These are phyloP conservation scores for Colletotrichum graminicola DNA, from an alignment of 2,329 filamentous ascomycete species.

Conservation along the genomic window DNA sequence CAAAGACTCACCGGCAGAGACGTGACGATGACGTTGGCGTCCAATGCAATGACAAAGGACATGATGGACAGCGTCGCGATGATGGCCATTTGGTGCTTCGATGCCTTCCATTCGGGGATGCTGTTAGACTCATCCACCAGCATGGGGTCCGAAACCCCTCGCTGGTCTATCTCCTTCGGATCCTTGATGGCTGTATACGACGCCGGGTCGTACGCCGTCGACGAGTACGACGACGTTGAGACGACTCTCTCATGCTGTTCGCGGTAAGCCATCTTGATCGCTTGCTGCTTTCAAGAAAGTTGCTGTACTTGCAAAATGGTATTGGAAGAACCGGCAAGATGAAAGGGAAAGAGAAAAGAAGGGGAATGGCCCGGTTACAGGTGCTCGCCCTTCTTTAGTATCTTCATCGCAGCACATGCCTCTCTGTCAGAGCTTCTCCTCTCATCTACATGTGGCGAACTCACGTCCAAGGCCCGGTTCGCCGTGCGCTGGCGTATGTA, in stretches of 20 bases:
- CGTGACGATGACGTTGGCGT: conserved; percentile 40
- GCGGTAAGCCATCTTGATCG: conserved; percentile 38
- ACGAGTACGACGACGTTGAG: conserved; percentile 34
- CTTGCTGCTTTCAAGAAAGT: conserved; percentile 28
- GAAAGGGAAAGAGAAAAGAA: not conserved
- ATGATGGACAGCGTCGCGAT: conserved; percentile 40
- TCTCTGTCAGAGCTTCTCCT: conserved; percentile 10
- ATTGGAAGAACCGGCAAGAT: conserved; percentile 16
- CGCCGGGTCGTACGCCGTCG: conserved; percentile 37
- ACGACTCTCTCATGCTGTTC: conserved; percentile 25
- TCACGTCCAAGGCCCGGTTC: conserved; percentile 10
- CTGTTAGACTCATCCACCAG: conserved; percentile 32
- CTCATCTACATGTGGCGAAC: conserved; percentile 22
- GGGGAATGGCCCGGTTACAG: conserved; percentile 10
- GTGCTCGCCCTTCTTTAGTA: conserved; percentile 39
- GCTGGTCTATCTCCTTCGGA: conserved; percentile 34
- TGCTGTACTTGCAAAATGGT: conserved; percentile 13
- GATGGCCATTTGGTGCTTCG: conserved; percentile 40
- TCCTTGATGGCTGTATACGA: conserved; percentile 40
- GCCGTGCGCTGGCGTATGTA: conserved; percentile 40
- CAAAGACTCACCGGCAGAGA: conserved; percentile 32
- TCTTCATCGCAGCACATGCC: conserved; percentile 23
- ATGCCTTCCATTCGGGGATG: conserved; percentile 36
- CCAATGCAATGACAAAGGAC: conserved; percentile 40
- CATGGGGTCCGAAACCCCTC: conserved; percentile 33